These are phyloP conservation scores for Acanthamoeba triangularis DNA, from an alignment of 208 protist genomes.

Conservation along the genomic window DNA sequence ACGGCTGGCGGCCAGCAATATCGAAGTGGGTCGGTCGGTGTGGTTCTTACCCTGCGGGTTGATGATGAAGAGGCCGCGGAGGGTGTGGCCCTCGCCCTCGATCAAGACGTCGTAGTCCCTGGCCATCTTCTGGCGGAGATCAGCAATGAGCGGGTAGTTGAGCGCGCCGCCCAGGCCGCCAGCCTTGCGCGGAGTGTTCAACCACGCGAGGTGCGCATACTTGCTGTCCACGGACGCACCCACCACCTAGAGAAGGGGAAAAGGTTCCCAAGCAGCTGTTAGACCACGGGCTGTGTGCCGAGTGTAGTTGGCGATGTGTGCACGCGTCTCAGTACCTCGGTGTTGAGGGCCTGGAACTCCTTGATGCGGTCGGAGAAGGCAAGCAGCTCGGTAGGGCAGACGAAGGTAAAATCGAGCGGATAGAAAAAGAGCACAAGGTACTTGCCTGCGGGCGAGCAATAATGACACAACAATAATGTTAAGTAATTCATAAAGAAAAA, in stretches of 20 bases:
- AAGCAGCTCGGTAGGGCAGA: conserved; percentile 98
- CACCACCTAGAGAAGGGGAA: too few species aligned
- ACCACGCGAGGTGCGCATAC: conserved; percentile 94
- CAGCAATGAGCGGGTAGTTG: conserved; percentile 97
- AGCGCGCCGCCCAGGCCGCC: conserved; percentile 96
- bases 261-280: too few species aligned
- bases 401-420: conserved; percentile 98
- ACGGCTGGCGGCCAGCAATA: too few species aligned
- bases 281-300: too few species aligned
- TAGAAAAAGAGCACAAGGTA: conserved; percentile 98
- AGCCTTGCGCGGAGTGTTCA: conserved; percentile 96
- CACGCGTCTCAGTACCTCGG: too few species aligned
- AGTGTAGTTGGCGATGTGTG: too few species aligned
- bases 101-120: conserved; percentile 96
- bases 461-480: too few species aligned
- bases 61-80: conserved; percentile 98
- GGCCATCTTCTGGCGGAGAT: conserved; percentile 96
- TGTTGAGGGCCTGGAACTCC: conserved; percentile 95
- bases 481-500: too few species aligned
- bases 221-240: conserved; percentile 76
- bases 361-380: conserved; percentile 96
- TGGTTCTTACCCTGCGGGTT: conserved; percentile 95
- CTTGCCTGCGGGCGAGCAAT: conserved; percentile 82
- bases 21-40: too few species aligned
- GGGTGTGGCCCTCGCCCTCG: conserved; percentile 93